Base-by-base conservation (phyloP, 139 green algal species). In the Chara braunii region DNA sequence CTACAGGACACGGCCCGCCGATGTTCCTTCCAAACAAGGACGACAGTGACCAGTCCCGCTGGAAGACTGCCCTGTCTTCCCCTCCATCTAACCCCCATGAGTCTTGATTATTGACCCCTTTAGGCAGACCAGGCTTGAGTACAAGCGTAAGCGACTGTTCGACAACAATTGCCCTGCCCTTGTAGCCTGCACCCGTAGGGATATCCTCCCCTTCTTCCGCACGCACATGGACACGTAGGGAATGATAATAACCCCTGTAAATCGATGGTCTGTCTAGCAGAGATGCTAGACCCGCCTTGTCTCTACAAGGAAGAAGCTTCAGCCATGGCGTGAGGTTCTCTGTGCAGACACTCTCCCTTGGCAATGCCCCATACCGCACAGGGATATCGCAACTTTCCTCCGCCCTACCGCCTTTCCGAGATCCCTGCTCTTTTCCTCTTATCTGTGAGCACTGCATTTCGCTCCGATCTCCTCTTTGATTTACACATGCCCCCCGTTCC, bases 311-410 rank as follows among this genome's bases (percentile, higher is more conserved):
- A 59, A 95, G 79, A 52, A 97, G 81, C 73, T 88, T 88, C 23
- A 91, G 71, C 90, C 90, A 96, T 0, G 88, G 85, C 4, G 83
- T 89, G 9, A 96, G 72, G 59, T 95, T 96, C 74, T 96, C 90
- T 0, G 82, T 86, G 80, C 90, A 96, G 0, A 89, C 75, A 5
- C 80, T 74, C 72, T 96, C 90, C 7, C 74, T 65, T 0, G 87
- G 82, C 35, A 95, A 59, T 24, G 61, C 42, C 3, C 75, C 89
- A 50, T 85, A 84, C 28, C 51, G 56, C 54, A 70, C 62, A 24
- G 53, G 14, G 14, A 6, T 7, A 14, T 55, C n/a, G n/a, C n/a
- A n/a, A n/a, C n/a, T n/a, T n/a, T n/a, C n/a, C n/a, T n/a, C n/a
- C n/a, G n/a, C n/a, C n/a, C n/a, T n/a, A n/a, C n/a, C n/a, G n/a